Evolutionary conservation across 164 flowering plant genomes (phyloP).

Genomic region (Annona cherimola): DNA sequence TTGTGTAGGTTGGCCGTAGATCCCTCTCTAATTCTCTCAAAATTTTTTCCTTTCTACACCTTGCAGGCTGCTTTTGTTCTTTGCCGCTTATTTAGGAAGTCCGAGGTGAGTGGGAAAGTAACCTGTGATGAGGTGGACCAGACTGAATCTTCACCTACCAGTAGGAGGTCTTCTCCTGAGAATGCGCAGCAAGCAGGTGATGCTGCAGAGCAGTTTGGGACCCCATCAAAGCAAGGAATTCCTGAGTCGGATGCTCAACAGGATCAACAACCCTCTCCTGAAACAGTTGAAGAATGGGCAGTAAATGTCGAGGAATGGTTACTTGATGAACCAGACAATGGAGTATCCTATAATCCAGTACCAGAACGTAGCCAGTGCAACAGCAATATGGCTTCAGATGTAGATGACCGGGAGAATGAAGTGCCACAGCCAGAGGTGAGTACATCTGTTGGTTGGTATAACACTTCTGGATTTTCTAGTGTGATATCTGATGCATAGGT

Average conservation of each 20-base stretch:
- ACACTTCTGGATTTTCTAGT: neutral
- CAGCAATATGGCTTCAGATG: conserved; percentile 21
- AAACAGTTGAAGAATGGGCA: conserved; percentile 7
- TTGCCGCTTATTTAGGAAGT: conserved; percentile 67
- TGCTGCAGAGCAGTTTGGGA: neutral
- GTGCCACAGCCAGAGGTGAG: conserved; percentile 31
- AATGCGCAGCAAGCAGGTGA: conserved; percentile 7
- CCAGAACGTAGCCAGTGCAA: conserved; percentile 20
- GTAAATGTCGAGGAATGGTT: conserved; percentile 10
- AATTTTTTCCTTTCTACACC: neutral
- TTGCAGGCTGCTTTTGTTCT: conserved; percentile 59
- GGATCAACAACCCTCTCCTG: neutral
- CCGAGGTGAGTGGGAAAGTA: conserved; percentile 33
- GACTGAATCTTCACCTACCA: conserved; percentile 31
- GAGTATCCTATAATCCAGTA: conserved; percentile 10
- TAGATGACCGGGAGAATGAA: conserved; percentile 21
- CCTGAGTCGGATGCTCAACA: conserved; percentile 10
- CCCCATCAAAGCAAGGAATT: conserved; percentile 27
- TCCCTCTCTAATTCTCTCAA: neutral
- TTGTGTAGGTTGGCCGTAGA: neutral
- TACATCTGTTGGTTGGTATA: neutral
- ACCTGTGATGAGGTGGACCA: conserved; percentile 40
- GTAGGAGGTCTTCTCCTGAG: conserved; percentile 29
- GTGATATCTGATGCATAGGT: neutral
- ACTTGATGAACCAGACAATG: conserved; percentile 14